Percentiles rank a stretch among this genome's conserved stretches.
Evolutionary conservation across 768 basidiomycete genomes (phyloP).

Genomic region (Amanita inopinata): DNA sequence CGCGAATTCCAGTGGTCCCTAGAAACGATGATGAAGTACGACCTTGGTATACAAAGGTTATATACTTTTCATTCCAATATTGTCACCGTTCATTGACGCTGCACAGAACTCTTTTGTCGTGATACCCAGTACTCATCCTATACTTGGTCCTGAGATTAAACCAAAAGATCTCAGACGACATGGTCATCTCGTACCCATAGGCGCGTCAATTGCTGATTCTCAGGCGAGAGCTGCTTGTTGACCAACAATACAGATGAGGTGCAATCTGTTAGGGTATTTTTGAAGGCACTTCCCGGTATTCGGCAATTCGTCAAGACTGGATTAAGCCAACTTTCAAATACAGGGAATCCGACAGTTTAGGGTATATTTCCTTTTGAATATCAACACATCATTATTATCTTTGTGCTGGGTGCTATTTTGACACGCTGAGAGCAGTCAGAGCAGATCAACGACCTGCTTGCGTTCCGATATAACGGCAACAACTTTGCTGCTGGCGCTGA

Average conservation of each 20-base stretch:
- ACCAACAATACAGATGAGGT: conserved; percentile 40
- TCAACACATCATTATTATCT: background rate
- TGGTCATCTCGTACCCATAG: conserved; percentile 52
- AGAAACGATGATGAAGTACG: conserved; percentile 46
- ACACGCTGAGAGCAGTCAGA: conserved; percentile 10
- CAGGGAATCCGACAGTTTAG: no score
- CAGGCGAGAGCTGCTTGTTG: background rate
- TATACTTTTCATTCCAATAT: background rate
- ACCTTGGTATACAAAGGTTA: conserved; percentile 67
- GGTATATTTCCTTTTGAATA: no score
- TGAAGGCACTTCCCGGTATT: conserved; percentile 55
- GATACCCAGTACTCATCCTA: conserved; percentile 53
- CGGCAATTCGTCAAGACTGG: conserved; percentile 38
- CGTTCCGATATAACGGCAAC: conserved; percentile 27
- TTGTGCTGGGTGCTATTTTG: background rate
- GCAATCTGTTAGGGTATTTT: conserved; percentile 70
- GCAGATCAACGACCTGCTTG: conserved; percentile 16
- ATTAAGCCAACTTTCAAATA: conserved; percentile 18
- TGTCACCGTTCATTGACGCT: conserved; percentile 6
- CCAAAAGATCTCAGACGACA: conserved; percentile 47
- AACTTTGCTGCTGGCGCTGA: conserved; percentile 32
- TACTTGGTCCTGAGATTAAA: conserved; percentile 31
- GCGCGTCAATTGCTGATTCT: conserved; percentile 31
- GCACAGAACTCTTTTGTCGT: conserved; percentile 62
- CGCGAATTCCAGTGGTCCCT: conserved; percentile 44